Conservation (phyloP, 352 stramenopile species). For the Globisporangium paddicum region DNA sequence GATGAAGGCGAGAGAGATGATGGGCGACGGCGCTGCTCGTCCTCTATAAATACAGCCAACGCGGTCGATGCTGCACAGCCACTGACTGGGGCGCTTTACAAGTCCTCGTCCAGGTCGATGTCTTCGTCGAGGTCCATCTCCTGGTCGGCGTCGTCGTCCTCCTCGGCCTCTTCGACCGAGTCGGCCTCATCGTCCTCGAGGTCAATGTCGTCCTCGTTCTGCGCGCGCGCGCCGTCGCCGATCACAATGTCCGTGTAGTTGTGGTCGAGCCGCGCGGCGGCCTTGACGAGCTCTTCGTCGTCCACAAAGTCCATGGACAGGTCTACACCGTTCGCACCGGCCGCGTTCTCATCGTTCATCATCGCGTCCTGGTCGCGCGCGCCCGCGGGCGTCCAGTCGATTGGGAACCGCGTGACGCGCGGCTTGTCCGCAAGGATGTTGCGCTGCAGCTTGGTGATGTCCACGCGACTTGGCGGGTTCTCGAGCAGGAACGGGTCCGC, state of each 20-base stretch:
- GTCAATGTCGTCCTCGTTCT: slow-evolving; percentile 64
- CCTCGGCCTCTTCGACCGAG: slow-evolving; percentile 49
- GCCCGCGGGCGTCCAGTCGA: slow-evolving; percentile 90
- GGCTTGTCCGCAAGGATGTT: slow-evolving; percentile 98
- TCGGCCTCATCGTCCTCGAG: slow-evolving; percentile 54
- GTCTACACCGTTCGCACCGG: slow-evolving; percentile 21
- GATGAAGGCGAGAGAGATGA: background rate
- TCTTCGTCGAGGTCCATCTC: slow-evolving; percentile 76
- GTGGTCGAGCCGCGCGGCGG: slow-evolving; percentile 77
- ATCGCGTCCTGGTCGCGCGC: slow-evolving; percentile 40
- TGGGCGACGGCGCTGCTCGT: slow-evolving; percentile 1
- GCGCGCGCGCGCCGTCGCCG: slow-evolving; percentile 39
- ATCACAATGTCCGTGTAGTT: slow-evolving; percentile 90
- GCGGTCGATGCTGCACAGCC: no score
- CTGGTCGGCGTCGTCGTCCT: slow-evolving; percentile 62
- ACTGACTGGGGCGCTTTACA: slow-evolving; percentile 23
- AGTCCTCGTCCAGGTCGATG: slow-evolving; percentile 60
- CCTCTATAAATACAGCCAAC: slow-evolving; percentile 74
- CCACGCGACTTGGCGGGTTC: slow-evolving; percentile 73
- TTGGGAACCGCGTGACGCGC: slow-evolving; percentile 93
- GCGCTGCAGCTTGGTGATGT: slow-evolving; percentile 92
- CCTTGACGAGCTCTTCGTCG: slow-evolving; percentile 85
- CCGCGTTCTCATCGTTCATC: slow-evolving; percentile 30
- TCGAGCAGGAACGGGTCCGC: slow-evolving; percentile 84
- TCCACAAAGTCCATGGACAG: slow-evolving; percentile 75